A percentile compares a stretch with the other conserved stretches of the same genome.
These are phyloP conservation scores for Thelonectria blattea DNA, from an alignment of 2,329 filamentous ascomycete species.

Conservation along the genomic window DNA sequence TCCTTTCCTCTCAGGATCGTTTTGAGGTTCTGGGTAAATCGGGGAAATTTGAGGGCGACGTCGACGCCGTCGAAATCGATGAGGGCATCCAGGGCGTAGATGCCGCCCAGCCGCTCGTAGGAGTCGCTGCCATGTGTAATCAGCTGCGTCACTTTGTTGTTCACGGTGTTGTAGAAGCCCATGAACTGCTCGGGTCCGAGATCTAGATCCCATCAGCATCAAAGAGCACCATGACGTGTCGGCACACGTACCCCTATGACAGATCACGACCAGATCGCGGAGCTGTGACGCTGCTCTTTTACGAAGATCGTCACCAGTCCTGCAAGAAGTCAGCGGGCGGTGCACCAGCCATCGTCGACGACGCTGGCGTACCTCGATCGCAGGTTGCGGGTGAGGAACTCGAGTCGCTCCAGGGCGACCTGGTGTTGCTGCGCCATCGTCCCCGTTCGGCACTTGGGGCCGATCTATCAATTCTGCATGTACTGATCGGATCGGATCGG, in stretches of 20 bases:
- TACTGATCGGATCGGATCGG: constrained; percentile 25
- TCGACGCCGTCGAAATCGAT: constrained; percentile 98
- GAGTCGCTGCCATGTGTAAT: constrained; percentile 87
- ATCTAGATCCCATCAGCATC: constrained; percentile 56
- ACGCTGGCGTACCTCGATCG: constrained; percentile 56
- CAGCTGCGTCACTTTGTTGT: constrained; percentile 65
- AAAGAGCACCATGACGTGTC: not conserved
- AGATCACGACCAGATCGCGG: constrained; percentile 60
- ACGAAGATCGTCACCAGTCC: constrained; percentile 54
- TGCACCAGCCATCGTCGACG: not conserved
- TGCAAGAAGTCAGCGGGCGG: constrained; percentile 32
- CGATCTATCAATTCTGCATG: constrained; percentile 38
- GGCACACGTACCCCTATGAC: constrained; percentile 57
- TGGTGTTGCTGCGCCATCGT: constrained; percentile 55
- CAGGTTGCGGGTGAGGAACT: constrained; percentile 60
- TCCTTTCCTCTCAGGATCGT: constrained; percentile 90
- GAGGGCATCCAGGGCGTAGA: constrained; percentile 88
- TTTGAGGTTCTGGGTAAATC: constrained; percentile 90
- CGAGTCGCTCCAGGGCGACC: constrained; percentile 61
- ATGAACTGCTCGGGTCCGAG: constrained; percentile 80
- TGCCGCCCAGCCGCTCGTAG: constrained; percentile 86
- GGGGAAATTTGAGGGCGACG: constrained; percentile 88
- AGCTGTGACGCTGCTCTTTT: constrained; percentile 61
- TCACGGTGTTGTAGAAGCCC: constrained; percentile 61
- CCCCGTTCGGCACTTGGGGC: constrained; percentile 35